A percentile compares a stretch with the other conserved stretches of the same genome.
These are phyloP conservation scores for Aspergillus taichungensis DNA, from an alignment of 495 filamentous ascomycete genomes.

Conservation along the genomic window DNA sequence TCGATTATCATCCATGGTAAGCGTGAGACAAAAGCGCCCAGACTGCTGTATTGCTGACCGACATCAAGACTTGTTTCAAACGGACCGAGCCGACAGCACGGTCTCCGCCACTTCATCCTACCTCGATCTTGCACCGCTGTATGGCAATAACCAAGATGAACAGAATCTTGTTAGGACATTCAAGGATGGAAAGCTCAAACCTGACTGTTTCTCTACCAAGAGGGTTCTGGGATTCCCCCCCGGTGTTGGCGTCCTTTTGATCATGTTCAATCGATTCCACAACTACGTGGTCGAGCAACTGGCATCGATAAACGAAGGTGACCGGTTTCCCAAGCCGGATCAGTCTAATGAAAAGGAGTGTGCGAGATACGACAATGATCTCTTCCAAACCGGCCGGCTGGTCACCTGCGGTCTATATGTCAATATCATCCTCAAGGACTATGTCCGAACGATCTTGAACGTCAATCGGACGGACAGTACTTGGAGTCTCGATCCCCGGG, in stretches of 20 bases:
- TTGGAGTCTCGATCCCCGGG: constrained; percentile 71
- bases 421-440: constrained; percentile 70
- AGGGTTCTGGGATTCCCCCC: constrained; percentile 75
- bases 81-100: constrained; percentile 44
- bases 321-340: constrained; percentile 44
- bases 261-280: constrained; percentile 70
- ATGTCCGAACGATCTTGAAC: constrained; percentile 73
- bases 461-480: constrained; percentile 59
- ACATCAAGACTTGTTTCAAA: constrained; percentile 51
- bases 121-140: constrained; percentile 75
- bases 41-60: constrained; percentile 12
- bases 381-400: constrained; percentile 68
- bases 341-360: constrained; percentile 41
- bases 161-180: constrained; percentile 70
- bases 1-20: constrained; percentile 80
- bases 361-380: constrained; percentile 61
- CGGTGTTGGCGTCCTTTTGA: constrained; percentile 66
- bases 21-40: neutral
- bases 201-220: constrained; percentile 72
- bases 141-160: constrained; percentile 71
- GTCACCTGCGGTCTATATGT: constrained; percentile 70
- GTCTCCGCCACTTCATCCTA: constrained; percentile 74
- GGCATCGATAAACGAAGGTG: constrained; percentile 50
- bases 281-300: constrained; percentile 60
- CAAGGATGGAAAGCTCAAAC: constrained; percentile 74